A percentile compares a stretch with the other conserved stretches of the same genome.
phyloP scores from a whole-genome alignment of 208 protist genomes.

The Trypanosoma mega region DNA sequence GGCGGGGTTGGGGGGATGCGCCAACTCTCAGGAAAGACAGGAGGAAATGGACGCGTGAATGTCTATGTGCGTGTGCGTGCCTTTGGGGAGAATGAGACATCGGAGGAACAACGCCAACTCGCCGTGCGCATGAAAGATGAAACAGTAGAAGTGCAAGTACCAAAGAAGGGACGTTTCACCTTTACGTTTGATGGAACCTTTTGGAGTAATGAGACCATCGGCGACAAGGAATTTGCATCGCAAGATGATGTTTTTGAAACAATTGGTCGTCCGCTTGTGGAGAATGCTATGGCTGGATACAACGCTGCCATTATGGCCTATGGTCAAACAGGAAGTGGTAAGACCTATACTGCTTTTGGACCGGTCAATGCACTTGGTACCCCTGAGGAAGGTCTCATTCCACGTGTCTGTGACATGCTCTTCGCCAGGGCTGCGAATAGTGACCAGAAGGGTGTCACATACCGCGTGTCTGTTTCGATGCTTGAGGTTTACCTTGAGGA shows the following conservation, averaged over 20 bases:
- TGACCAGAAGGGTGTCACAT: conserved; percentile 61
- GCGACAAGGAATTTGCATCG: conserved; percentile 40
- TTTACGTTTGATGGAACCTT: conserved; percentile 94
- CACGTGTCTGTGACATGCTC: conserved; percentile 84
- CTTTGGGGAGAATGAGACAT: conserved; percentile 47
- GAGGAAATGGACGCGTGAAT: conserved; percentile 69
- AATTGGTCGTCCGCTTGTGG: conserved; percentile 83
- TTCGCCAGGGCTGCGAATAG: conserved; percentile 56
- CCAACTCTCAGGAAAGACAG: conserved; percentile 11
- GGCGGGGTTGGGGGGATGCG: not conserved
- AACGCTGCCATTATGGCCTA: conserved; percentile 90
- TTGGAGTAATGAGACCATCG: conserved; percentile 73
- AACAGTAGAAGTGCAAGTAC: conserved; percentile 63
- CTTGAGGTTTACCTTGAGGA: conserved; percentile 97
- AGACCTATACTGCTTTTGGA: conserved; percentile 84
- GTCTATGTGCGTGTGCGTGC: conserved; percentile 86
- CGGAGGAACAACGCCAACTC: conserved; percentile 35
- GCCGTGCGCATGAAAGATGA: conserved; percentile 70
- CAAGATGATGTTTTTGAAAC: conserved; percentile 91
- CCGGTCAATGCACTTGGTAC: conserved; percentile 56
- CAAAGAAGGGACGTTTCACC: conserved; percentile 66
- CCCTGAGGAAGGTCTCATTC: conserved; percentile 69
- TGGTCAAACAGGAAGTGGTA: conserved; percentile 87
- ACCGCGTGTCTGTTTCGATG: conserved; percentile 78
- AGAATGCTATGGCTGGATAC: conserved; percentile 86